A percentile compares a stretch with the other conserved stretches of the same genome.
Conservation (phyloP, 2,329 filamentous ascomycete genomes). For the Atkinsonella hypoxylon region DNA sequence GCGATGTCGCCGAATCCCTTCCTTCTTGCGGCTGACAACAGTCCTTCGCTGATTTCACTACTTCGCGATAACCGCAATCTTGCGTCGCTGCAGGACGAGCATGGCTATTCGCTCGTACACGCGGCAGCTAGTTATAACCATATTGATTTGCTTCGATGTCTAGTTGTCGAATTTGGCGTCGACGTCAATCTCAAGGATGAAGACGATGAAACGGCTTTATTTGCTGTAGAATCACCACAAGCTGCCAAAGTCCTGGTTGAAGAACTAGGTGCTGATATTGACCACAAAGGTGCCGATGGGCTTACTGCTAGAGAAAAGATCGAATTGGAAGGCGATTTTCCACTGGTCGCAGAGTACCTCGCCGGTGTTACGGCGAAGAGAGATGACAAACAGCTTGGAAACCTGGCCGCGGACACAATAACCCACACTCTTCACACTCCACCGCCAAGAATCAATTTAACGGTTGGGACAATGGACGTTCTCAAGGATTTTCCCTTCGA, state of each 20-base stretch:
- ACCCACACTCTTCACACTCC: slow-evolving; percentile 44
- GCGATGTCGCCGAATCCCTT: slow-evolving; percentile 44
- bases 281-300: slow-evolving; percentile 58
- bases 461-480: slow-evolving; percentile 62
- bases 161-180: slow-evolving; percentile 67
- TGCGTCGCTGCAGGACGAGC: slow-evolving; percentile 70
- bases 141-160: slow-evolving; percentile 60
- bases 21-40: slow-evolving; percentile 73
- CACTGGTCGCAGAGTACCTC: slow-evolving; percentile 64
- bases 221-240: slow-evolving; percentile 73
- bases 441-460: slow-evolving; percentile 66
- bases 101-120: slow-evolving; percentile 90
- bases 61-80: slow-evolving; percentile 64
- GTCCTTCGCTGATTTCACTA: slow-evolving; percentile 58
- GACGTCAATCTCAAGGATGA: slow-evolving; percentile 76
- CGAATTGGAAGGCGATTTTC: slow-evolving; percentile 64
- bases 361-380: slow-evolving; percentile 18
- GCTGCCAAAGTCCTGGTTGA: slow-evolving; percentile 72
- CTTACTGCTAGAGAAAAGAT: slow-evolving; percentile 75
- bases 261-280: slow-evolving; percentile 61
- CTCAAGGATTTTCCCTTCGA: slow-evolving; percentile 46
- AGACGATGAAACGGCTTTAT: slow-evolving; percentile 88
- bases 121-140: slow-evolving; percentile 91
- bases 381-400: slow-evolving; percentile 17
- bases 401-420: slow-evolving; percentile 15